These are phyloP conservation scores for Saccharata proteae DNA, from an alignment of 2,329 filamentous ascomycete species.

Conservation along the genomic window DNA sequence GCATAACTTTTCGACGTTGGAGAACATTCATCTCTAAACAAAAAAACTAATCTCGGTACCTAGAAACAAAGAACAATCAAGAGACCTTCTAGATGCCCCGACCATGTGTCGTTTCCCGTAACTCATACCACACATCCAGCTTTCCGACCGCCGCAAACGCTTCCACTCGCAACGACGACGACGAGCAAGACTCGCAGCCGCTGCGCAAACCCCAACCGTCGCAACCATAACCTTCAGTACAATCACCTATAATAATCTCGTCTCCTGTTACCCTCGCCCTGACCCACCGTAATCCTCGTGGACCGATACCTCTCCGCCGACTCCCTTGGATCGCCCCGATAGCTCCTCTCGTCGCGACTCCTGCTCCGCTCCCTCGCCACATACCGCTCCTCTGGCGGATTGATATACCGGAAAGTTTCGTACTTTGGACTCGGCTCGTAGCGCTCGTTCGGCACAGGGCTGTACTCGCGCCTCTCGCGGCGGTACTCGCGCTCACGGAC, in stretches of 20 bases:
- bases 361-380: conserved; percentile 16
- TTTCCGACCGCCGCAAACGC: not conserved
- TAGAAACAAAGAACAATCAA: too few species aligned
- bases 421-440: conserved; percentile 20
- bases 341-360: conserved; percentile 17
- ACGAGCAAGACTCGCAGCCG: too few species aligned
- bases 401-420: conserved; percentile 36
- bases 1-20: too few species aligned
- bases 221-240: too few species aligned
- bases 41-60: too few species aligned
- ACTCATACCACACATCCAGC: not conserved
- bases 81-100: too few species aligned
- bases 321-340: conserved; percentile 14
- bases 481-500: conserved; percentile 32
- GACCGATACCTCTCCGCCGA: conserved; percentile 16
- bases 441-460: conserved; percentile 20
- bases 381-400: conserved; percentile 23
- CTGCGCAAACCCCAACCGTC: too few species aligned
- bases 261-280: conserved; percentile 14
- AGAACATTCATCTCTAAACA: too few species aligned
- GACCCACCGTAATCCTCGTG: conserved; percentile 20
- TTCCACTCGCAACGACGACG: too few species aligned
- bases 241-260: conserved; percentile 15
- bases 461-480: conserved; percentile 19
- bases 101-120: not conserved